Evolutionary conservation across 352 stramenopile genomes (phyloP).

Genomic region (Pythium rhizo-oryzae): DNA sequence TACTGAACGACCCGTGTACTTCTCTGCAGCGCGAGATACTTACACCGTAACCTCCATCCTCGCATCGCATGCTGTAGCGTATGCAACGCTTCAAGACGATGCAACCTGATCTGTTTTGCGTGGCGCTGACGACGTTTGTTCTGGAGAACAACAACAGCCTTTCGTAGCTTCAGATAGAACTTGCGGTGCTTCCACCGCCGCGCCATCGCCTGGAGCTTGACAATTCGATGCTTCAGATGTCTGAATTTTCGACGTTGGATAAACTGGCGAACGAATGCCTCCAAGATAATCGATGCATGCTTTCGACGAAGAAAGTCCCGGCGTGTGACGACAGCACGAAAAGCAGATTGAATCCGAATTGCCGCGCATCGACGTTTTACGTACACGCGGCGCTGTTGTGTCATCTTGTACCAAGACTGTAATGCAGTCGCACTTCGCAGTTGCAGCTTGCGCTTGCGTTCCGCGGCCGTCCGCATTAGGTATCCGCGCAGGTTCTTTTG

Average conservation of each 20-base stretch:
- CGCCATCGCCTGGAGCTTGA: conserved; percentile 63
- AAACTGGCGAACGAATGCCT: conserved; percentile 70
- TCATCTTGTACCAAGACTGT: conserved; percentile 72
- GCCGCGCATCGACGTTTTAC: conserved; percentile 30
- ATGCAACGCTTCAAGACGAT: conserved; percentile 37
- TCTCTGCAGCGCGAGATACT: conserved; percentile 40
- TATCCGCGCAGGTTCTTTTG: conserved; percentile 57
- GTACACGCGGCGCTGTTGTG: conserved; percentile 36
- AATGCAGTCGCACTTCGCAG: conserved; percentile 40
- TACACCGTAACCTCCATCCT: conserved; percentile 49
- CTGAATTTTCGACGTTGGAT: conserved; percentile 66
- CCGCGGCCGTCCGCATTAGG: conserved; percentile 58
- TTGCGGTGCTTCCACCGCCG: conserved; percentile 46
- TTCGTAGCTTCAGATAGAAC: conserved; percentile 35
- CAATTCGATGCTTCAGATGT: conserved; percentile 63
- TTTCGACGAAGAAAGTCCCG: conserved; percentile 52
- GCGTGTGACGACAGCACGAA: conserved; percentile 42
- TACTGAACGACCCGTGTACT: conserved; percentile 47
- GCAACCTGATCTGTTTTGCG: conserved; percentile 29
- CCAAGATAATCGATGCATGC: conserved; percentile 59
- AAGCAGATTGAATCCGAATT: conserved; percentile 51
- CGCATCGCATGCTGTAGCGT: conserved; percentile 53
- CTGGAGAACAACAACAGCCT: conserved; percentile 43
- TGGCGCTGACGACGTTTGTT: conserved; percentile 44
- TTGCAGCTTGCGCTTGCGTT: conserved; percentile 60